Base-by-base conservation (phyloP, 768 basidiomycete genomes). In the Hysterangium stoloniferum region DNA sequence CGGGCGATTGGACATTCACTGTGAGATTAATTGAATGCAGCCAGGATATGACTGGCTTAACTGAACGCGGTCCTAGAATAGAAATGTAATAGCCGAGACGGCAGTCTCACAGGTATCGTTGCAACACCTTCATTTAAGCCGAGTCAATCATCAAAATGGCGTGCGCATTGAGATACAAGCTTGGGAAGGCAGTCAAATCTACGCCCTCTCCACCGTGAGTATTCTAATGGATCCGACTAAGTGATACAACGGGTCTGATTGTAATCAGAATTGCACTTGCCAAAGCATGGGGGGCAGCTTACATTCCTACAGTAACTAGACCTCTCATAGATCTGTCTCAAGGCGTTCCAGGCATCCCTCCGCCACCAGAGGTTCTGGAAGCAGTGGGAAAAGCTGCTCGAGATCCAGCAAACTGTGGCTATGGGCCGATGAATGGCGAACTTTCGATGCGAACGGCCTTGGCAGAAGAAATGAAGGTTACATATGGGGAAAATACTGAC, bases 291-390 rank as follows among this genome's bases (percentile, higher is more conserved):
- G 75, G 69, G 0, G 55, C 59, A 19, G 57, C 64, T 11, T 82
- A 78, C 61, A 56, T 55, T 4, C 59, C 72, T 0, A 71, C 73
- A 0, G 59, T 68, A 0, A 59, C 52, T 20, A 68, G 70, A 7
- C 79, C 78, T 0, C 65, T 88, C 2, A 71, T 89, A n/a, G 74
- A 78, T 57, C 79, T 88, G 71, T 81, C 82, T 1, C 86, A 89
- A 64, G 84, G 89, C 34, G 79, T 80, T 0, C 89, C 89, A 0
- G 80, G 82, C 4, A 69, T 67, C 0, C 77, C 81, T 0, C 88
- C 89, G 0, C 77, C 82, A 2, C 59, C 66, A 2, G 44, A 59
- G 1, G 64, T 88, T 7, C 71, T 80, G 29, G 59, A 71, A 0
- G 73, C 77, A 1, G 61, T 90, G 1, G 70, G 67, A 0, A 58